Evolutionary conservation across 1,284 basidiomycete species (phyloP).

Genomic region (Fomitopsis schrenkii): DNA sequence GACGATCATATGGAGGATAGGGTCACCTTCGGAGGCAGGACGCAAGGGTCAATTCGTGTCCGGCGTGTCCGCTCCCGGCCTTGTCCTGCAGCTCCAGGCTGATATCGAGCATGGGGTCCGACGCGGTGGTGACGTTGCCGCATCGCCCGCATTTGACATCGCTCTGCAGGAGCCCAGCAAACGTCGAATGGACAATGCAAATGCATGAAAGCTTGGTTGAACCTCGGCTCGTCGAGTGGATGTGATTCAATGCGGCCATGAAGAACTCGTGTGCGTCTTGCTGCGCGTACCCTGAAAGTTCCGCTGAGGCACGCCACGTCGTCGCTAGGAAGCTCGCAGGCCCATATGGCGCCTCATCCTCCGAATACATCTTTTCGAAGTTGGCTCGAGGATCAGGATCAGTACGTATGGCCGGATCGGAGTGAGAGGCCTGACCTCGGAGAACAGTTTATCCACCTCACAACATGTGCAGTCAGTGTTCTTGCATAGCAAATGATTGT

Average conservation of each 20-base stretch:
- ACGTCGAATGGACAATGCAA: constrained; percentile 91
- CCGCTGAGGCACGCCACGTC: constrained; percentile 82
- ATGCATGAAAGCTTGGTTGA: constrained; percentile 76
- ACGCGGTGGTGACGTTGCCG: constrained; percentile 71
- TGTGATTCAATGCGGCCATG: constrained; percentile 76
- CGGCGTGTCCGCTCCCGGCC: constrained; percentile 32
- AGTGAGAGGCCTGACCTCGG: constrained; percentile 52
- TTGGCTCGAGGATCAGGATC: not conserved
- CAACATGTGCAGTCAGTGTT: constrained; percentile 84
- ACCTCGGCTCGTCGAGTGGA: constrained; percentile 77
- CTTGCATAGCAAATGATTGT: constrained; percentile 69
- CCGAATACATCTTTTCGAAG: constrained; percentile 60
- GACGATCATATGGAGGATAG: constrained; percentile 1
- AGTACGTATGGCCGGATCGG: not conserved
- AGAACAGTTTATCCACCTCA: constrained; percentile 91
- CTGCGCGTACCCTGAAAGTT: constrained; percentile 88
- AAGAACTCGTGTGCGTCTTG: constrained; percentile 95
- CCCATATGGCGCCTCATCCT: constrained; percentile 69
- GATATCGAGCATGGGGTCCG: constrained; percentile 90
- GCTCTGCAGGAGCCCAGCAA: constrained; percentile 84
- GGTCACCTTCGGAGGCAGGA: constrained; percentile 66
- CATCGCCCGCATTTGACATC: constrained; percentile 86
- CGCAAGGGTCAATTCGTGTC: constrained; percentile 56
- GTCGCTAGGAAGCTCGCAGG: constrained; percentile 84
- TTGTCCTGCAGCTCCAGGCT: constrained; percentile 80